phyloP scores from a whole-genome alignment of 805 yeast genomes.

The Ogataea trehalophila region DNA sequence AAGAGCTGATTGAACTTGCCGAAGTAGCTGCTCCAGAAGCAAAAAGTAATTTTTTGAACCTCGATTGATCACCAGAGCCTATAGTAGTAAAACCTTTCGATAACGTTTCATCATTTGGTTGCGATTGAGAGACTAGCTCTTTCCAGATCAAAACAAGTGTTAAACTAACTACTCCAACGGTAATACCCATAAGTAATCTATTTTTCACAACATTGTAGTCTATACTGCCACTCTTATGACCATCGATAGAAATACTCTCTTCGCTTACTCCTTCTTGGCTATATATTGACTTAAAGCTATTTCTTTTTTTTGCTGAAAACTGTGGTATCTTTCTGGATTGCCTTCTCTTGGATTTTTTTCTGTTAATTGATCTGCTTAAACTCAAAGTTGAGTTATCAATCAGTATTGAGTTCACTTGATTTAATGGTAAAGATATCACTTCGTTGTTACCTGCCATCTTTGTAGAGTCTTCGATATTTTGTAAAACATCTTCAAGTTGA shows the following conservation, averaged over 20 bases:
- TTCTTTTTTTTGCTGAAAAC: not conserved
- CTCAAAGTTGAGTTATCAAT: constrained; percentile 13
- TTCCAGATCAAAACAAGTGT: constrained; percentile 26
- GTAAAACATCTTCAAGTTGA: no score
- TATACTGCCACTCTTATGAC: not conserved
- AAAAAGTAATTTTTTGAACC: no score
- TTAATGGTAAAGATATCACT: no score
- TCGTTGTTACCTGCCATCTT: constrained; percentile 6
- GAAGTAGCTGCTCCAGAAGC: no score
- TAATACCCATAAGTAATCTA: constrained; percentile 21
- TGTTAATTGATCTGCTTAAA: no score
- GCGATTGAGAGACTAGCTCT: constrained; percentile 8
- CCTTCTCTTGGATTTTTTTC: constrained; percentile 3
- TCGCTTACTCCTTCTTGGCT: not conserved
- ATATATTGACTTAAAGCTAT: not conserved
- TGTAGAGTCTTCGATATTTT: no score
- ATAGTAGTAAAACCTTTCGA: not conserved
- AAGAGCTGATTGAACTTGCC: no score
- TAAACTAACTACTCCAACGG: constrained; percentile 28
- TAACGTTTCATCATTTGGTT: not conserved
- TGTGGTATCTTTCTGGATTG: not conserved
- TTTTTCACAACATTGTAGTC: constrained; percentile 11
- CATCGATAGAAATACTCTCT: not conserved
- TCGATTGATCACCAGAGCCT: no score
- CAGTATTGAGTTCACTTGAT: constrained; percentile 18